Evolutionary conservation across 139 green algal species (phyloP), one percentile per base, ranked within the genome.

Genomic region (Chlamydomonas incerta): DNA sequence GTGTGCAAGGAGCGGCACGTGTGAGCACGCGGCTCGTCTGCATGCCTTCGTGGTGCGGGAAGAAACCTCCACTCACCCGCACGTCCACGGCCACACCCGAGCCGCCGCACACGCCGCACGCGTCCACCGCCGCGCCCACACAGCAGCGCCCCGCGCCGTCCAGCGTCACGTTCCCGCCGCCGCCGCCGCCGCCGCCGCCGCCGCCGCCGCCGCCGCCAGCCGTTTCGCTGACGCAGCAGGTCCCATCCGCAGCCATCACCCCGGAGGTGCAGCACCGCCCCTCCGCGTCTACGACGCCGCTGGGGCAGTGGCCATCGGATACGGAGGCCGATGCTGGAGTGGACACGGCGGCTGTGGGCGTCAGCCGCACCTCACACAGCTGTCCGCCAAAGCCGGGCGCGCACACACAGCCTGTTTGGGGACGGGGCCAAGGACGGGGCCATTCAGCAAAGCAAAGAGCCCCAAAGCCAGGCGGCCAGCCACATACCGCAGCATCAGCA

Each of bases 61-160:
- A n/a, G n/a, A n/a, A n/a, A n/a, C n/a, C n/a, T n/a, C n/a, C n/a
- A n/a, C 74, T 58, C 57, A 88, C 87, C 76, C 67, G 68, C 10
- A 90, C 81, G 52, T 95, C 92, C 47, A 95, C 83, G 0, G 72
- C 66, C 82, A 80, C 82, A 33, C 65, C 72, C 1, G 57, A 57
- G 28, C 93, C 93, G n/a, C 89, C 81, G 80, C 93, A 96, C 3
- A 83, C 80, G 28, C 93, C 93, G 69, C 93, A 96, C 3, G 84
- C 93, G 69, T 96, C 93, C 65, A 96, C 58, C 9, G 58, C 47
- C 6, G 82, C 85, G 28, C 55, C 20, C 8, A 67, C 63, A 72
- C 93, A 96, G 89, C 93, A 96, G 24, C n/a, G 29, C 20, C 89
- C 90, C 15, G 67, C 17, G 5, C 57, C 47, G 71, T 94, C 90